phyloP scores from a whole-genome alignment of 441 rosid species.

The Biscutella auriculata region DNA sequence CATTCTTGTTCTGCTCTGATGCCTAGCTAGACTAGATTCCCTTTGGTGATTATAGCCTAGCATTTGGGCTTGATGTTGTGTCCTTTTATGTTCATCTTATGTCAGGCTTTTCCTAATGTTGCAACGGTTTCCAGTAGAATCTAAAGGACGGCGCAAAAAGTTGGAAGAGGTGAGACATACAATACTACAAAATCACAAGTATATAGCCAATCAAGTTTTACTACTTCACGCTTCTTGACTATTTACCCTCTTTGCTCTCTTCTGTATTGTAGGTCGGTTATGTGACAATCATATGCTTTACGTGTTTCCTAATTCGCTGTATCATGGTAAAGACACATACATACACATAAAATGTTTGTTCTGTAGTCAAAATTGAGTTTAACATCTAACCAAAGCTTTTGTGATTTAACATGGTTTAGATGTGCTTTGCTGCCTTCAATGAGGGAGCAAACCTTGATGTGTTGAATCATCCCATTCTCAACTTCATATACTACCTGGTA shows the following conservation, averaged over 20 bases:
- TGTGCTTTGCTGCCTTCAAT: slow-evolving; percentile 78
- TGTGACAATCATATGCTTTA: slow-evolving; percentile 77
- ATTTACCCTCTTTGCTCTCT: slow-evolving; percentile 5
- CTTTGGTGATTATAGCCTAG: background rate
- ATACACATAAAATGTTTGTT: too few relatives aligned
- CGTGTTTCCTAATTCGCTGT: slow-evolving; percentile 81
- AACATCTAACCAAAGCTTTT: background rate
- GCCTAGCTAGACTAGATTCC: background rate
- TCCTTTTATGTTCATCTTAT: slow-evolving; percentile 7
- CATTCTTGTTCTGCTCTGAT: background rate
- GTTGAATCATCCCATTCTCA: slow-evolving; percentile 69
- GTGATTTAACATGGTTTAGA: slow-evolving; percentile 26
- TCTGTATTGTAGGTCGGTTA: slow-evolving; percentile 68
- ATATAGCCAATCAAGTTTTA: background rate
- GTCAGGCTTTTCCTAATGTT: slow-evolving; percentile 81
- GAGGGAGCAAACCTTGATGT: slow-evolving; percentile 71
- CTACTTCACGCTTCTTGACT: background rate
- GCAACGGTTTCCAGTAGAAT: slow-evolving; percentile 89
- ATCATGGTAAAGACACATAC: slow-evolving; percentile 52
- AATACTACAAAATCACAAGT: background rate
- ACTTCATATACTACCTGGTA: slow-evolving; percentile 74
- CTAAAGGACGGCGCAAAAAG: slow-evolving; percentile 84
- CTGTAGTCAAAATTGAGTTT: too few relatives aligned
- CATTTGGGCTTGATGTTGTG: background rate
- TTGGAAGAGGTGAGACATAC: slow-evolving; percentile 64